These are phyloP conservation scores for Hypholoma sublateritium DNA, from an alignment of 768 basidiomycete species.

Conservation along the genomic window DNA sequence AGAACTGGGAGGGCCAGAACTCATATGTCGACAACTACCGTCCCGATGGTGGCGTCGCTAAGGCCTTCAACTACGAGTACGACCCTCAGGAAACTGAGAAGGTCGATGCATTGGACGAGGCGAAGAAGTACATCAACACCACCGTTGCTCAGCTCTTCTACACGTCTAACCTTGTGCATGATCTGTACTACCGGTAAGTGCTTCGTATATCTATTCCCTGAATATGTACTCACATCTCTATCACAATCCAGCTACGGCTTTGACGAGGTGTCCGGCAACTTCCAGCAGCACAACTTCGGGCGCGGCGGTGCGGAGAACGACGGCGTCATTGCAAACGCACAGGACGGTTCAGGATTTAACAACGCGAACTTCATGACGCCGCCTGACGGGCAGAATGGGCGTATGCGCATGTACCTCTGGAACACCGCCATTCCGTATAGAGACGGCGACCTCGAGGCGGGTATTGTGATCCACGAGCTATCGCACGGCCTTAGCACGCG, in stretches of 20 bases:
- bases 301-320: constrained; percentile 86
- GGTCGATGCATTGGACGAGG: constrained; percentile 63
- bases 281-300: constrained; percentile 97
- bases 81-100: constrained; percentile 58
- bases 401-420: constrained; percentile 98
- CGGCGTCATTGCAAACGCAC: constrained; percentile 91
- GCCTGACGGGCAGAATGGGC: constrained; percentile 82
- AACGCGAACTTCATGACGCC: constrained; percentile 92
- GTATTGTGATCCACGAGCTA: constrained; percentile 93
- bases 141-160: constrained; percentile 91
- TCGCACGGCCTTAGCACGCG: constrained; percentile 91
- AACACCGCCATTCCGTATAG: constrained; percentile 87
- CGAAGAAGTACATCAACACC: constrained; percentile 81
- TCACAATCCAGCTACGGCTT: constrained; percentile 81
- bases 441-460: constrained; percentile 95
- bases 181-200: constrained; percentile 70
- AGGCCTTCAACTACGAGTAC: constrained; percentile 75
- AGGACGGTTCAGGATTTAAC: constrained; percentile 92
- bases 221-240: neutral
- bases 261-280: constrained; percentile 89
- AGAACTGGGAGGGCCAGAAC: constrained; percentile 84
- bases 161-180: constrained; percentile 78
- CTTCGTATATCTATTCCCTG: neutral
- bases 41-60: constrained; percentile 58
- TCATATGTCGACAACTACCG: constrained; percentile 73